A percentile compares a stretch with the other conserved stretches of the same genome.
Conservation (phyloP, 805 yeast genomes). For the Candida lessepsii region DNA sequence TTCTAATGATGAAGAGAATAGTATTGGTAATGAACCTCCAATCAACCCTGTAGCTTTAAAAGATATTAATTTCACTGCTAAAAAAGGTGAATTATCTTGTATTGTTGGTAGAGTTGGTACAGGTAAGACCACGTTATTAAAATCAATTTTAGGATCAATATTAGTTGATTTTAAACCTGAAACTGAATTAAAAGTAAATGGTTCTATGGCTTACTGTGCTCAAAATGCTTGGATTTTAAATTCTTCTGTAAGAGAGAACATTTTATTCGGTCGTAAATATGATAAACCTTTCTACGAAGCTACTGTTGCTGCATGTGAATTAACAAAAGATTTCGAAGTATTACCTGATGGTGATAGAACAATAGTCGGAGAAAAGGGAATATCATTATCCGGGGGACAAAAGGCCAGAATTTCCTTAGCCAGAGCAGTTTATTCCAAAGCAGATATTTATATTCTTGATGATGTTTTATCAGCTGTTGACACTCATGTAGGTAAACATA, state of each 20-base stretch:
- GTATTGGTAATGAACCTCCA: constrained; percentile 12
- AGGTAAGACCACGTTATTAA: constrained; percentile 39
- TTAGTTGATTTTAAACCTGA: constrained; percentile 15
- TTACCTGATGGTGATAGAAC: constrained; percentile 43
- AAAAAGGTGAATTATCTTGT: constrained; percentile 37
- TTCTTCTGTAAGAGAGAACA: constrained; percentile 39
- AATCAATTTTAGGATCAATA: constrained; percentile 33
- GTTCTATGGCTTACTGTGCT: constrained; percentile 39
- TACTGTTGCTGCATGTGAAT: constrained; percentile 38
- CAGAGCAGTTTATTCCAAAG: constrained; percentile 41
- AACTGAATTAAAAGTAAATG: constrained; percentile 24
- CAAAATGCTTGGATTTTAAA: constrained; percentile 44
- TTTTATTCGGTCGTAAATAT: constrained; percentile 34
- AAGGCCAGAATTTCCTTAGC: constrained; percentile 43
- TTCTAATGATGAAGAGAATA: constrained; percentile 19
- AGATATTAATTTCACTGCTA: constrained; percentile 32
- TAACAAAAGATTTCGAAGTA: constrained; percentile 31
- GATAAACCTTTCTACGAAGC: constrained; percentile 30
- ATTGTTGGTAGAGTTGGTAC: constrained; percentile 43
- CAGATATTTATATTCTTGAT: constrained; percentile 40
- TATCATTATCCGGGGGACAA: constrained; percentile 43
- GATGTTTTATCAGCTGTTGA: constrained; percentile 45
- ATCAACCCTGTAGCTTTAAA: constrained; percentile 27
- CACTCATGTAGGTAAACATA: constrained; percentile 39
- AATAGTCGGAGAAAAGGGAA: constrained; percentile 46